Evolutionary conservation across 306 rosid species (phyloP).

Genomic region (Potentilla sterilis): DNA sequence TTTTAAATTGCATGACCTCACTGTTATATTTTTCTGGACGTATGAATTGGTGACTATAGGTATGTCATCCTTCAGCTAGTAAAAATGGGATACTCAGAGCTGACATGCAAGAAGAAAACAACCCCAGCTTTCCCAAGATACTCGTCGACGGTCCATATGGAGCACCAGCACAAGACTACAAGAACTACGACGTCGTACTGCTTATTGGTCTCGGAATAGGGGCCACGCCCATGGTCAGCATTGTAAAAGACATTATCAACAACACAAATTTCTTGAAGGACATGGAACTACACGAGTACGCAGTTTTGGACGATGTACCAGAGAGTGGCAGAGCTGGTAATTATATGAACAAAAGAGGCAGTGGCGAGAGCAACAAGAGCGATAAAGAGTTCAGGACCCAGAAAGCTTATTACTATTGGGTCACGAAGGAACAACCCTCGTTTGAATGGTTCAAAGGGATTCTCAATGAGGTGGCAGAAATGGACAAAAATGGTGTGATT

Average conservation of each 20-base stretch:
- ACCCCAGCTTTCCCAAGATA: slow-evolving; percentile 47
- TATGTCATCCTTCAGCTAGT: slow-evolving; percentile 50
- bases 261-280: slow-evolving; percentile 23
- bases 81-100: slow-evolving; percentile 55
- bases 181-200: slow-evolving; percentile 53
- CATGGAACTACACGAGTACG: slow-evolving; percentile 23
- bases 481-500: slow-evolving; percentile 41
- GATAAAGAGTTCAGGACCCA: slow-evolving; percentile 31
- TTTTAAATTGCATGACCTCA: not conserved
- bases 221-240: slow-evolving; percentile 64
- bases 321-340: slow-evolving; percentile 22
- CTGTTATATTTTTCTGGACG: too few relatives aligned
- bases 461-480: slow-evolving; percentile 51
- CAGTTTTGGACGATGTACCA: not conserved
- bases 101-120: slow-evolving; percentile 38
- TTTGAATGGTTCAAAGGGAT: slow-evolving; percentile 63
- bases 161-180: slow-evolving; percentile 65
- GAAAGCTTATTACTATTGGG: slow-evolving; percentile 58
- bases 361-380: slow-evolving; percentile 15
- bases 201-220: slow-evolving; percentile 62
- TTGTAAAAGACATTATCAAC: slow-evolving; percentile 50
- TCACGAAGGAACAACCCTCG: slow-evolving; percentile 51
- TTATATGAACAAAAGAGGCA: not conserved
- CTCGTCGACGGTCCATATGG: slow-evolving; percentile 57
- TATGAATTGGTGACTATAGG: slow-evolving; percentile 11